Percentiles rank a stretch among this genome's conserved stretches.
phyloP scores from a whole-genome alignment of 495 filamentous ascomycete species.

The Trichodelitschia bisporula region DNA sequence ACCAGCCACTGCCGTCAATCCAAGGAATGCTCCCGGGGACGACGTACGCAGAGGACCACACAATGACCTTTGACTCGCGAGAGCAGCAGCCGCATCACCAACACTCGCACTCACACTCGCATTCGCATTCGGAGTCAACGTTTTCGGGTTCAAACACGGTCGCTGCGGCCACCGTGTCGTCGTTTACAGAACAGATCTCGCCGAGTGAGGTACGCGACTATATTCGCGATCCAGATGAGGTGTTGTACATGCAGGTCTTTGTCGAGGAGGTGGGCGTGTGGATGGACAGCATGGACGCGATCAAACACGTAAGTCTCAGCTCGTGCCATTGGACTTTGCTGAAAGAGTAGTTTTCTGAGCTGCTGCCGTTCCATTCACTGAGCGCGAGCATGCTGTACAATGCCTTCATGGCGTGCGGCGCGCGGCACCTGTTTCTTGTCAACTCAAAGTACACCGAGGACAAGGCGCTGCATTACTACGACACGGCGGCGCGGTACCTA shows the following conservation, averaged over 20 bases:
- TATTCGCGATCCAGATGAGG: slow-evolving; percentile 48
- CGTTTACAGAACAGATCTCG: slow-evolving; percentile 15
- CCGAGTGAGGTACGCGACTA: slow-evolving; percentile 17
- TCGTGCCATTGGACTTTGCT: too few species aligned
- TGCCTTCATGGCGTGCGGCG: slow-evolving; percentile 74
- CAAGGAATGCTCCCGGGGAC: slow-evolving; percentile 17
- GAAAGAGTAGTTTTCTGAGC: slow-evolving; percentile 39
- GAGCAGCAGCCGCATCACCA: slow-evolving; percentile 13
- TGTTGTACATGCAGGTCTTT: slow-evolving; percentile 72
- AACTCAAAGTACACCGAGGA: slow-evolving; percentile 49
- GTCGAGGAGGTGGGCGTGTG: slow-evolving; percentile 76
- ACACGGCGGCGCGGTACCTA: slow-evolving; percentile 51
- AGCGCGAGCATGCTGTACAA: slow-evolving; percentile 78
- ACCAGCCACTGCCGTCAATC: slow-evolving; percentile 20
- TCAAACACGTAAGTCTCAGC: slow-evolving; percentile 47
- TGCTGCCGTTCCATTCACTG: slow-evolving; percentile 59
- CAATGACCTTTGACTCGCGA: slow-evolving; percentile 9
- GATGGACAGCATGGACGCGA: slow-evolving; percentile 80
- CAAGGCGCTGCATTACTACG: slow-evolving; percentile 60
- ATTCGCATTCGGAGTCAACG: slow-evolving; percentile 14
- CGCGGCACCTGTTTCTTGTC: slow-evolving; percentile 48
- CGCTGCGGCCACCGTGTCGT: slow-evolving; percentile 9
- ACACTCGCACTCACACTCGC: slow-evolving; percentile 8
- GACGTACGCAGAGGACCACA: slow-evolving; percentile 12
- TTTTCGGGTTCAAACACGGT: slow-evolving; percentile 9